These are phyloP conservation scores for Penicillium cosmopolitanum DNA, from an alignment of 495 filamentous ascomycete genomes.

Conservation along the genomic window DNA sequence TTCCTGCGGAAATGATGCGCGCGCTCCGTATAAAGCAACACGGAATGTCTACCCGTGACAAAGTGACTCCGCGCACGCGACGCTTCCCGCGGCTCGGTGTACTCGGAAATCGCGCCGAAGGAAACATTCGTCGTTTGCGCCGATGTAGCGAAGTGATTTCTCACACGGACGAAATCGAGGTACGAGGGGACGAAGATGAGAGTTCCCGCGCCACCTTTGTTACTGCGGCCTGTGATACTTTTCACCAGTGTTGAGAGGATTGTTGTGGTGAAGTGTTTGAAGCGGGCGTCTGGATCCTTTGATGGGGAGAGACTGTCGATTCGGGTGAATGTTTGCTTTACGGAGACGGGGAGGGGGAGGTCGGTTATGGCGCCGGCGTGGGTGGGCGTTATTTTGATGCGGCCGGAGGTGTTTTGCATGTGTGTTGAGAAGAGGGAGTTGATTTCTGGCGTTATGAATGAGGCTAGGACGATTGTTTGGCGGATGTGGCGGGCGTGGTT, in stretches of 20 bases:
- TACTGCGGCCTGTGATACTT: slow-evolving; percentile 46
- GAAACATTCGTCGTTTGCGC: slow-evolving; percentile 67
- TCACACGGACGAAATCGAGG: slow-evolving; percentile 88
- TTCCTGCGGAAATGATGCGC: slow-evolving; percentile 93
- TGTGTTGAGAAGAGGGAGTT: slow-evolving; percentile 75
- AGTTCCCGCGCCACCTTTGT: slow-evolving; percentile 54
- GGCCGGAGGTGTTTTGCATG: slow-evolving; percentile 80
- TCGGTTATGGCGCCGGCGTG: slow-evolving; percentile 70
- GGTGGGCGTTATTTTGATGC: slow-evolving; percentile 66
- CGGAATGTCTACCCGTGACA: slow-evolving; percentile 74
- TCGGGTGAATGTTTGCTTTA: slow-evolving; percentile 89
- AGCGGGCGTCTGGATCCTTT: slow-evolving; percentile 85
- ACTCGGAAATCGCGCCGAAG: slow-evolving; percentile 87
- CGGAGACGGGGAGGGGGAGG: slow-evolving; percentile 64
- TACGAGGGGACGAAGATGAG: slow-evolving; percentile 90
- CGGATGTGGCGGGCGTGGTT: slow-evolving; percentile 77
- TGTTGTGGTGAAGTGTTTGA: slow-evolving; percentile 83
- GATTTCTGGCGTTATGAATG: slow-evolving; percentile 88
- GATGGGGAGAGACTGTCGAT: slow-evolving; percentile 69
- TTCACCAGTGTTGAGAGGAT: slow-evolving; percentile 74
- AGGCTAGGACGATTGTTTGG: slow-evolving; percentile 78
- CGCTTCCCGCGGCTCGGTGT: slow-evolving; percentile 74
- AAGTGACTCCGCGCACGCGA: slow-evolving; percentile 88
- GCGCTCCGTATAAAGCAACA: slow-evolving; percentile 89
- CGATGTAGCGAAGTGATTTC: slow-evolving; percentile 86